These are phyloP conservation scores for Zymoseptoria pseudotritici DNA, from an alignment of 2,329 filamentous ascomycete species.

Conservation along the genomic window DNA sequence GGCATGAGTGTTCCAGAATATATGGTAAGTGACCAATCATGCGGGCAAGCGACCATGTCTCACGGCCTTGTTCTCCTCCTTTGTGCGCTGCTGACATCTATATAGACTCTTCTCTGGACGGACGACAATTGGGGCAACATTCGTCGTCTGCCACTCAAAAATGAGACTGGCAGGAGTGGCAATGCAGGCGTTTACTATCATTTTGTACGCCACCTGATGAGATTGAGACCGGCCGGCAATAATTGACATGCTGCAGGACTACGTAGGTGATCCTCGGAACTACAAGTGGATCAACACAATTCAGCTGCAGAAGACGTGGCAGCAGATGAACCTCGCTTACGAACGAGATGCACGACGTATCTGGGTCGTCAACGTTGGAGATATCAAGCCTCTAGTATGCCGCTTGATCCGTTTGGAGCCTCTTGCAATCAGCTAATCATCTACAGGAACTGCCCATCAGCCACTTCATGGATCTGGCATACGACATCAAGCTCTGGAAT, in stretches of 20 bases:
- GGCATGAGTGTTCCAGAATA: slow-evolving; percentile 58
- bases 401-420: slow-evolving; percentile 57
- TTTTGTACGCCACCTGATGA: slow-evolving; percentile 27
- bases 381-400: slow-evolving; percentile 52
- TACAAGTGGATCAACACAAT: slow-evolving; percentile 56
- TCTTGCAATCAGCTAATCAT: slow-evolving; percentile 61
- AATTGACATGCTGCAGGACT: slow-evolving; percentile 34
- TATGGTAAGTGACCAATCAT: slow-evolving; percentile 30
- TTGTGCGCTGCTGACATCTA: not conserved
- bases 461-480: slow-evolving; percentile 62
- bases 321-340: slow-evolving; percentile 58
- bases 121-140: slow-evolving; percentile 60
- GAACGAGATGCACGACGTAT: slow-evolving; percentile 52
- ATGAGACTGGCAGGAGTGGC: slow-evolving; percentile 53
- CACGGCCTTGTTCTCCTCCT: no score
- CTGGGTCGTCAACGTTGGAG: slow-evolving; percentile 62
- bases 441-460: slow-evolving; percentile 58
- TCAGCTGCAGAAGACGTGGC: slow-evolving; percentile 56
- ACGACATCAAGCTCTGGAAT: slow-evolving; percentile 53
- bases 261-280: slow-evolving; percentile 52
- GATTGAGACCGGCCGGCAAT: not conserved
- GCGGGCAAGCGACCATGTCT: no score
- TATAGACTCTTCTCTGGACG: slow-evolving; percentile 55
- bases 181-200: slow-evolving; percentile 63
- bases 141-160: slow-evolving; percentile 51